Base-by-base conservation (phyloP, 768 basidiomycete species). In the Kondoa subrosea region DNA sequence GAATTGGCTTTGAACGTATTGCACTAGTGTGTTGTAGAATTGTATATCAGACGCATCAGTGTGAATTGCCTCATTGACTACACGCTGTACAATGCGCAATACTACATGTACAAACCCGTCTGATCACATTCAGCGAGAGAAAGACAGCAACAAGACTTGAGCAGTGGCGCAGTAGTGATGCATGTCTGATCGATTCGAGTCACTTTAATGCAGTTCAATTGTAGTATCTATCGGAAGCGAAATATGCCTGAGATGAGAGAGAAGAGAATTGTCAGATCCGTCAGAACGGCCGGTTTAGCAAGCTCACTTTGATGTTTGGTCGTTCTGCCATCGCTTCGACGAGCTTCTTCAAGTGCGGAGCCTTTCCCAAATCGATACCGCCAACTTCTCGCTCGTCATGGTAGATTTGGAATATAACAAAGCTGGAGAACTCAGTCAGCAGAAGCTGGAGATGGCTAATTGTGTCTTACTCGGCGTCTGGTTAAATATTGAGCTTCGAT, bases 361-460 rank as follows among this genome's bases (percentile, higher is more conserved):
- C n/a, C 4, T 30, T 30, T 40, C 40, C 21, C n/a, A 57, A n/a
- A 21, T 66, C 65, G 57, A 21, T 4, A 60, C 57, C 27, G 3
- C 66, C 66, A 15, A 67, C 1, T 15, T 59, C 66, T 4, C 57
- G 32, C 21, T 59, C 57, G 31, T 66, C 65, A 30, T 66, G 65
- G 56, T 34, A 59, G 4, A 59, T 32, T 21, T 67, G 66, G n/a
- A 1, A 67, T 1, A 67, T n/a, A 40, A 67, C 66, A 16, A 67
- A 67, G 16, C 61, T 60, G 57, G 66, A 57, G 16, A 59, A 57
- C 33, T n/a, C n/a, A n/a, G n/a, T n/a, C n/a, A n/a, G n/a, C n/a
- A n/a, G n/a, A n/a, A n/a, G n/a, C n/a, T n/a, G n/a, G n/a, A n/a
- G n/a, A n/a, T n/a, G n/a, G n/a, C n/a, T n/a, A n/a, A n/a, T n/a